Conservation (phyloP, 129 eudicot genomes). For the Dittrichia graveolens region DNA sequence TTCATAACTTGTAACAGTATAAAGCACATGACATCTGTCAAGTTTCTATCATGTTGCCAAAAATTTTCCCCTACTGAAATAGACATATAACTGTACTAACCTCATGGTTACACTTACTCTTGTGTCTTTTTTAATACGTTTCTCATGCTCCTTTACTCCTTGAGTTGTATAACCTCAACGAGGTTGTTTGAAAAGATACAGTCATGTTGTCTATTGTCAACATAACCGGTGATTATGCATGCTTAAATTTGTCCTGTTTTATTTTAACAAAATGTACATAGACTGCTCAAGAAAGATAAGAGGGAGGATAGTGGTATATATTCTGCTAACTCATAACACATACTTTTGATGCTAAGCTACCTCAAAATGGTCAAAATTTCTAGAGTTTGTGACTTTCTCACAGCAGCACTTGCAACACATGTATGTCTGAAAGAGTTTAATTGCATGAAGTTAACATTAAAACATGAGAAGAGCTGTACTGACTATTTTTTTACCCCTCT, state of each 20-base stretch:
- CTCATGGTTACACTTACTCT: constrained; percentile 17
- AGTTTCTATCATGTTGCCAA: constrained; percentile 9
- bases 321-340: background rate
- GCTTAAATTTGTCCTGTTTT: background rate
- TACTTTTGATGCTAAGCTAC: background rate
- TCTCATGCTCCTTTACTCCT: constrained; percentile 23
- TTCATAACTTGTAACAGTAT: constrained; percentile 9
- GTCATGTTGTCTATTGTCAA: background rate
- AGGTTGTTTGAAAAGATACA: constrained; percentile 16
- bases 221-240: constrained; percentile 1
- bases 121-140: background rate
- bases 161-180: background rate
- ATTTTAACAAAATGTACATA: background rate
- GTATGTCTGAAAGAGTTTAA: constrained; percentile 9
- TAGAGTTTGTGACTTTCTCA: background rate
- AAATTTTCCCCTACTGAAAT: background rate
- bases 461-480: constrained; percentile 6
- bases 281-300: background rate
- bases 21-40: background rate
- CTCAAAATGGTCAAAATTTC: constrained; percentile 16
- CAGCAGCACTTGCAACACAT: background rate
- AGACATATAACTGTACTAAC: background rate
- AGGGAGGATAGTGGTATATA: background rate
- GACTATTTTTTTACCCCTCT: constrained; percentile 2
- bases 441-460: constrained; percentile 1